phyloP scores from a whole-genome alignment of 495 filamentous ascomycete species.

The Neurospora sp. region DNA sequence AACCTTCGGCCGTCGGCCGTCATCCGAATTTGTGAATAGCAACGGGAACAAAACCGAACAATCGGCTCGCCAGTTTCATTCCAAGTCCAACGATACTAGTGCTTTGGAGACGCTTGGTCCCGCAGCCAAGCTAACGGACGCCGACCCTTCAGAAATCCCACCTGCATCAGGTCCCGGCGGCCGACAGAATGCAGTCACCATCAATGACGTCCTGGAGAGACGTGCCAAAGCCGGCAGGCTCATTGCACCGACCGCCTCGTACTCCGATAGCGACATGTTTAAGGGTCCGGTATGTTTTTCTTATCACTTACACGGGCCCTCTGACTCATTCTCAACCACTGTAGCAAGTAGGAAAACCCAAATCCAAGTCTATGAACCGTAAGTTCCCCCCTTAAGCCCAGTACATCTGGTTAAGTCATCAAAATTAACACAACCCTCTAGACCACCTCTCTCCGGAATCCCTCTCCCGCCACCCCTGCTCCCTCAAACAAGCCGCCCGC shows the following conservation, averaged over 20 bases:
- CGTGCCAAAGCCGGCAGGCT: conserved; percentile 59
- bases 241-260: conserved; percentile 65
- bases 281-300: conserved; percentile 51
- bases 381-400: conserved; percentile 30
- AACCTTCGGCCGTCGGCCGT: not conserved
- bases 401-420: not conserved
- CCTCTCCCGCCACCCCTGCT: conserved; percentile 46
- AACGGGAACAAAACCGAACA: not conserved
- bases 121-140: conserved; percentile 12
- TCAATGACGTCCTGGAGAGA: conserved; percentile 58
- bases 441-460: conserved; percentile 49
- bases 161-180: not conserved
- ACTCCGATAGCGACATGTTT: conserved; percentile 72
- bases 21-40: not conserved
- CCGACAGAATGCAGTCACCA: conserved; percentile 36
- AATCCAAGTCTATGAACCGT: conserved; percentile 81
- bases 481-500: conserved; percentile 66
- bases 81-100: conserved; percentile 3
- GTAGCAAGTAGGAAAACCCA: conserved; percentile 52
- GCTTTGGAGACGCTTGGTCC: conserved; percentile 10
- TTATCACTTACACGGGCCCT: not conserved
- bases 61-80: conserved; percentile 6
- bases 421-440: conserved; percentile 12
- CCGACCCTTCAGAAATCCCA: conserved; percentile 2
- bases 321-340: not conserved